Conservation (phyloP, 1,284 basidiomycete genomes). For the Puccinia polysora region DNA sequence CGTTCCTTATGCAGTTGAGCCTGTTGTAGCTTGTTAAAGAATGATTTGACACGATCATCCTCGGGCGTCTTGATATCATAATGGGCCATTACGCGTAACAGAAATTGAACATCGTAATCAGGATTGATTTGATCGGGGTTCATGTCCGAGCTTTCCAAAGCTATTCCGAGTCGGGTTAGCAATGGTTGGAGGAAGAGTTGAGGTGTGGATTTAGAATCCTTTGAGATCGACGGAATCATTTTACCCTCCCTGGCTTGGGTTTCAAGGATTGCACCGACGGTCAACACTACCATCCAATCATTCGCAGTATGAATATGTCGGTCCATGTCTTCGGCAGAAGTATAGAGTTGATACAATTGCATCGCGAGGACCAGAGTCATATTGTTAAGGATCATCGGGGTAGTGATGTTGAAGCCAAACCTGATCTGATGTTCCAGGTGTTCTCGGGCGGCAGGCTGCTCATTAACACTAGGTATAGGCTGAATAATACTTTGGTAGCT, state of each 20-base stretch:
- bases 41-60: not conserved
- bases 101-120: slow-evolving; percentile 13
- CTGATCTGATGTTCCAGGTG: slow-evolving; percentile 23
- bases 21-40: slow-evolving; percentile 16
- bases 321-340: not conserved
- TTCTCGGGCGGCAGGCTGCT: not conserved
- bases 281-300: slow-evolving; percentile 37
- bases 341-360: slow-evolving; percentile 26
- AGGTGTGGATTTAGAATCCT: not conserved
- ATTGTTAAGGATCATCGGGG: slow-evolving; percentile 40
- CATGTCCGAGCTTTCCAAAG: not conserved
- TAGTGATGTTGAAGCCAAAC: slow-evolving; percentile 39
- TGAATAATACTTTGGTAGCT: slow-evolving; percentile 33
- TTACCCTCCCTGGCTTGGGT: slow-evolving; percentile 34
- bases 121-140: not conserved
- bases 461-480: not conserved
- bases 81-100: slow-evolving; percentile 11
- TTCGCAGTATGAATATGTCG: slow-evolving; percentile 8
- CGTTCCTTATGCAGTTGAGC: not conserved
- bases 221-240: not conserved
- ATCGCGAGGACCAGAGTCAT: slow-evolving; percentile 23
- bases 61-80: slow-evolving; percentile 6
- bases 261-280: slow-evolving; percentile 30
- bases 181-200: slow-evolving; percentile 22
- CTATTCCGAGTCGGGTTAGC: slow-evolving; percentile 6